A percentile compares a stretch with the other conserved stretches of the same genome.
Conservation (phyloP, 352 stramenopile genomes). For the Pythium biforme region DNA sequence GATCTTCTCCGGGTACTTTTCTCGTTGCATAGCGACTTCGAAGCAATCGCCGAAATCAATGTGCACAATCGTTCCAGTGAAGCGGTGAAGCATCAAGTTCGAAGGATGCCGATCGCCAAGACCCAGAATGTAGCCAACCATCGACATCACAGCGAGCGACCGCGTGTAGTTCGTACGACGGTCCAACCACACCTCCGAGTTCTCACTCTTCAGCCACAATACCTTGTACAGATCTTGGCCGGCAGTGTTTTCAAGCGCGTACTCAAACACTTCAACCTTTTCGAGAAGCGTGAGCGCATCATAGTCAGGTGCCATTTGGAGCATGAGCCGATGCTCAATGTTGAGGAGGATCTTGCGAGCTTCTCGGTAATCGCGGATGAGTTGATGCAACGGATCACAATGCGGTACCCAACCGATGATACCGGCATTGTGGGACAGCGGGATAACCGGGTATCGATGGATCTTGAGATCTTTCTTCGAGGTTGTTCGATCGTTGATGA, state of each 20-base stretch:
- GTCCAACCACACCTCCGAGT: slow-evolving; percentile 99
- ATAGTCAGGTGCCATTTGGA: slow-evolving; percentile 97
- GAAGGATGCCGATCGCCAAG: slow-evolving; percentile 99
- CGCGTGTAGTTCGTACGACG: slow-evolving; percentile 98
- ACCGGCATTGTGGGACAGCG: slow-evolving; percentile 97
- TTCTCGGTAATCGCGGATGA: slow-evolving; percentile 97
- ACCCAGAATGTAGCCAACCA: slow-evolving; percentile 99
- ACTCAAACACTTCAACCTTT: slow-evolving; percentile 99
- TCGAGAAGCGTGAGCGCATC: slow-evolving; percentile 98
- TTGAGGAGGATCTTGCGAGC: slow-evolving; percentile 94
- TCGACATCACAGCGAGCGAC: slow-evolving; percentile 99
- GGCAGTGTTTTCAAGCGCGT: slow-evolving; percentile 90
- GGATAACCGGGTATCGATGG: slow-evolving; percentile 97
- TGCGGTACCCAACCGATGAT: slow-evolving; percentile 99
- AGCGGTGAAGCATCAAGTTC: slow-evolving; percentile 99
- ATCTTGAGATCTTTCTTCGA: slow-evolving; percentile 98
- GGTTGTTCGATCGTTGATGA: slow-evolving; percentile 97
- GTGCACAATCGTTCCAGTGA: slow-evolving; percentile 98
- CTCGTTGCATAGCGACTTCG: slow-evolving; percentile 99
- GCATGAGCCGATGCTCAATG: slow-evolving; percentile 97
- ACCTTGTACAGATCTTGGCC: slow-evolving; percentile 99
- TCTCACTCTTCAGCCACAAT: slow-evolving; percentile 99
- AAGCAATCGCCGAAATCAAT: slow-evolving; percentile 99
- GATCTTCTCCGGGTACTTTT: slow-evolving; percentile 99
- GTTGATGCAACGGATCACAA: slow-evolving; percentile 98